A percentile compares a stretch with the other conserved stretches of the same genome.
Evolutionary conservation across 306 rosid species (phyloP).

Genomic region (Cucurbita maxima): DNA sequence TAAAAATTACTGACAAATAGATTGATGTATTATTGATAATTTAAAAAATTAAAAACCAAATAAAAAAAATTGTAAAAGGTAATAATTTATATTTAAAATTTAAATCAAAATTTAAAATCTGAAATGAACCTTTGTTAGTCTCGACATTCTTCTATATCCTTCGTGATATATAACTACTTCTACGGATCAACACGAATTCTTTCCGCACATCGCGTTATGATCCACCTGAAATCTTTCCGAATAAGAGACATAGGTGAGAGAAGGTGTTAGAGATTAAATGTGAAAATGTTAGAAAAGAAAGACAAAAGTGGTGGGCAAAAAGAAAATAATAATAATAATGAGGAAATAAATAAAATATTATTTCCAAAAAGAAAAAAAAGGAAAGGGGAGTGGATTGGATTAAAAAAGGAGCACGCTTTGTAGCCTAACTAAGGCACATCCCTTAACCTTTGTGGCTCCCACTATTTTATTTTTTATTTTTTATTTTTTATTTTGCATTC

Average conservation of each 20-base stretch:
- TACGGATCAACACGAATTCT: too few relatives aligned
- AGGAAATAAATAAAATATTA: not conserved
- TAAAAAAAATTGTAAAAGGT: not conserved
- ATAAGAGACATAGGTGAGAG: not conserved
- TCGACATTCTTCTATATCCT: too few relatives aligned
- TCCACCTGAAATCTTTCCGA: too few relatives aligned
- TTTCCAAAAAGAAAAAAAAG: not conserved
- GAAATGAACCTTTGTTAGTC: too few relatives aligned
- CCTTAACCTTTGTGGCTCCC: not conserved
- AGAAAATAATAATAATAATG: not conserved
- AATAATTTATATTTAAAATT: too few relatives aligned
- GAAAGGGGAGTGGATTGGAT: constrained; percentile 3
- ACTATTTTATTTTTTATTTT: not conserved
- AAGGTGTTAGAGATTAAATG: not conserved
- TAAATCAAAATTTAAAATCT: too few relatives aligned
- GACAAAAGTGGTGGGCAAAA: constrained; percentile 2
- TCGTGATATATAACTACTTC: too few relatives aligned
- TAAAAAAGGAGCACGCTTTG: constrained; percentile 3
- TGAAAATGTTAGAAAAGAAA: not conserved
- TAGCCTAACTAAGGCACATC: constrained; percentile 4
- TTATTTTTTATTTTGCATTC: not conserved
- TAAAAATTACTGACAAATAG: too few relatives aligned
- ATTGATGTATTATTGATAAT: not conserved
- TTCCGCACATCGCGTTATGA: too few relatives aligned
- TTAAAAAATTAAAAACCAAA: not conserved